These are phyloP conservation scores for Syzygium jambos DNA, from an alignment of 345 rosid species.

Conservation along the genomic window DNA sequence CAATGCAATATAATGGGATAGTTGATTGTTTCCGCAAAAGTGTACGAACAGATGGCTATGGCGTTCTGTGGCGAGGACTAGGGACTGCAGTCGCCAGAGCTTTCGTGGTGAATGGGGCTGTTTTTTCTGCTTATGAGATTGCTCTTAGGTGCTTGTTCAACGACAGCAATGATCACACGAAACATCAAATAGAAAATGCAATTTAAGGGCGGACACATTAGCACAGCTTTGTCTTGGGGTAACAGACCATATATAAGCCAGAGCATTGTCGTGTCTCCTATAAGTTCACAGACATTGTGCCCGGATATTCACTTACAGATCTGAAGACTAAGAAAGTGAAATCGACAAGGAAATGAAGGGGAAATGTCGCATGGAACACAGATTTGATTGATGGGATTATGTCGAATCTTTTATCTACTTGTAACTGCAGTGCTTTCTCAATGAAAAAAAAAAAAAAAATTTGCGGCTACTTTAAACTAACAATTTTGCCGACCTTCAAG, in stretches of 20 bases:
- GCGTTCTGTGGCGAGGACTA: constrained; percentile 84
- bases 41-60: constrained; percentile 55
- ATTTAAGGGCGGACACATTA: constrained; percentile 1
- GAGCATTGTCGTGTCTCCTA: neutral
- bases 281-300: neutral
- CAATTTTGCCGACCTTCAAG: neutral
- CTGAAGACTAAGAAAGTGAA: neutral
- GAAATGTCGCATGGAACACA: neutral
- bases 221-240: neutral
- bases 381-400: neutral
- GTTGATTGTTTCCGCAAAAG: constrained; percentile 65
- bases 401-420: neutral
- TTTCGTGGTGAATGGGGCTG: constrained; percentile 86
- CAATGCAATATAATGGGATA: constrained; percentile 45
- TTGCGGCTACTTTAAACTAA: neutral
- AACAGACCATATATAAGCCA: neutral
- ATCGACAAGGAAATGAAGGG: neutral
- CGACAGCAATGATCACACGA: constrained; percentile 17
- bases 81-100: constrained; percentile 95
- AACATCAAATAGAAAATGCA: constrained; percentile 28
- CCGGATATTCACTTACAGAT: neutral
- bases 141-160: constrained; percentile 75
- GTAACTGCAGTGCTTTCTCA: neutral
- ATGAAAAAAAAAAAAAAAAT: neutral
- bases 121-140: constrained; percentile 79